Evolutionary conservation across 2,329 filamentous ascomycete genomes (phyloP).

Genomic region (Fusarium newnesense): DNA sequence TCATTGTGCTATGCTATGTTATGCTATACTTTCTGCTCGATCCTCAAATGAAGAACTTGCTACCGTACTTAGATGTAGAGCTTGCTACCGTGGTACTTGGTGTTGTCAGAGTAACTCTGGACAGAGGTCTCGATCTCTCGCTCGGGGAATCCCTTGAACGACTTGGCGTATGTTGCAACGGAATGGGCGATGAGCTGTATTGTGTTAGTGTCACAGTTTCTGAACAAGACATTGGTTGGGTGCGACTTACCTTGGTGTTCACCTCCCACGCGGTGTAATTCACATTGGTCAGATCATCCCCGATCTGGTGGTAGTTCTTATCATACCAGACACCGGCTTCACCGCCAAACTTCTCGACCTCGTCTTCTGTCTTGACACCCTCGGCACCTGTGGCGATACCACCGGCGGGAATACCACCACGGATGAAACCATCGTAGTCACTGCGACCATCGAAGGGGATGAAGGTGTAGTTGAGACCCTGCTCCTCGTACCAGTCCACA

Average conservation of each 20-base stretch:
- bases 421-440: slow-evolving; percentile 83
- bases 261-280: slow-evolving; percentile 69
- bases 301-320: slow-evolving; percentile 70
- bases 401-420: slow-evolving; percentile 76
- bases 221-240: not conserved
- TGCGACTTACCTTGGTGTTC: slow-evolving; percentile 64
- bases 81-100: slow-evolving; percentile 61
- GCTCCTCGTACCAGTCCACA: slow-evolving; percentile 70
- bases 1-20: not conserved
- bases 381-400: slow-evolving; percentile 84
- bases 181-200: slow-evolving; percentile 73
- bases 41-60: not conserved
- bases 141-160: slow-evolving; percentile 73
- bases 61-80: not conserved
- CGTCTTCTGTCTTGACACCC: slow-evolving; percentile 75
- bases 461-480: slow-evolving; percentile 73
- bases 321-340: slow-evolving; percentile 69
- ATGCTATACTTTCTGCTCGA: not conserved
- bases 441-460: slow-evolving; percentile 82
- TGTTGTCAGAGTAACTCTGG: slow-evolving; percentile 47
- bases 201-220: slow-evolving; percentile 27
- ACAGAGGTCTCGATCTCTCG: slow-evolving; percentile 50
- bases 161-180: slow-evolving; percentile 75
- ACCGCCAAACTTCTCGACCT: slow-evolving; percentile 76
- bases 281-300: slow-evolving; percentile 68